phyloP scores from a whole-genome alignment of 176 grass and related monocot species.

The Cymbopogon citratus region DNA sequence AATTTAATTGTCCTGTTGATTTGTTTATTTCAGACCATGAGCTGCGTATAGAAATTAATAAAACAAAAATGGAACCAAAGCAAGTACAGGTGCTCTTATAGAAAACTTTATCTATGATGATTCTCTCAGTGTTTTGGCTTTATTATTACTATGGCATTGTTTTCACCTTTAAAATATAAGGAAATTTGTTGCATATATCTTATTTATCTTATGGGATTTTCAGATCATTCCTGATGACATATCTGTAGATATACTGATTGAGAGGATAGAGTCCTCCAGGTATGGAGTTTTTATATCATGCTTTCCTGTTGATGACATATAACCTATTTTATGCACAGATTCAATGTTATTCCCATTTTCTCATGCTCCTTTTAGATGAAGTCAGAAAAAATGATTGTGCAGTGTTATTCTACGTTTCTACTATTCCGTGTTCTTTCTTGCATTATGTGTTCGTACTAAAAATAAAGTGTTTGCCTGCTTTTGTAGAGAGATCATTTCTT shows the following conservation, averaged over 20 bases:
- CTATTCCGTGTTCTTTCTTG: neutral
- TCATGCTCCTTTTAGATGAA: neutral
- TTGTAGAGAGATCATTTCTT: constrained; percentile 51
- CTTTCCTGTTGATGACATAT: constrained; percentile 8
- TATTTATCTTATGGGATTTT: constrained; percentile 29
- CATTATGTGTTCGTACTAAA: neutral
- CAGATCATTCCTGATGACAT: constrained; percentile 84
- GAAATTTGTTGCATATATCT: neutral
- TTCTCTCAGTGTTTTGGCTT: constrained; percentile 13
- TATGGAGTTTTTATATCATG: constrained; percentile 21
- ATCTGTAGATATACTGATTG: constrained; percentile 55
- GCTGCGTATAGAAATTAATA: constrained; percentile 66
- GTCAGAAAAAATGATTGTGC: neutral
- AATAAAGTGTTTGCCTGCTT: constrained; percentile 9
- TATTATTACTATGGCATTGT: neutral
- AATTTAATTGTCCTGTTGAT: constrained; percentile 48
- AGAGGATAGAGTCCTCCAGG: constrained; percentile 57
- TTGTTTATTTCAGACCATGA: constrained; percentile 65
- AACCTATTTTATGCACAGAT: neutral
- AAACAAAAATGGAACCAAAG: constrained; percentile 62
- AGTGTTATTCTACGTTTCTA: neutral
- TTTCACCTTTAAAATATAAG: neutral
- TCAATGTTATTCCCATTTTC: neutral
- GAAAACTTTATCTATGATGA: neutral
- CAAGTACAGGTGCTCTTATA: constrained; percentile 58